These are phyloP conservation scores for Graphilbum sp. DNA, from an alignment of 2,329 filamentous ascomycete species.

Conservation along the genomic window DNA sequence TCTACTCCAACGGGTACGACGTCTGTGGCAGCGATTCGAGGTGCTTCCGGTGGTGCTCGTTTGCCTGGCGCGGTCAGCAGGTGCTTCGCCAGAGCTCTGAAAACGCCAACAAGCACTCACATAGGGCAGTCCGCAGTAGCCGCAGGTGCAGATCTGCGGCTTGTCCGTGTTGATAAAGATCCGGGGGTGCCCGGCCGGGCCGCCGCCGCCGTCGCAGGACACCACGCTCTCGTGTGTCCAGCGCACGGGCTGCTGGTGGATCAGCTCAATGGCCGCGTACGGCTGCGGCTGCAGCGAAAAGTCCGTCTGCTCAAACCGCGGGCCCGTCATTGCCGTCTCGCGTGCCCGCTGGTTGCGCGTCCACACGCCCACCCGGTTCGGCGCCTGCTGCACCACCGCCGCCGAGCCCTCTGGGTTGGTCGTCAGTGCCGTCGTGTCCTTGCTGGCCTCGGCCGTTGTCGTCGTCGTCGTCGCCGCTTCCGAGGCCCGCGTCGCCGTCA, in stretches of 20 bases:
- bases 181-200: constrained; percentile 73
- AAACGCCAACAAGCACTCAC: constrained; percentile 51
- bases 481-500: constrained; percentile 30
- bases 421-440: constrained; percentile 10
- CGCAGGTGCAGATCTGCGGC: constrained; percentile 74
- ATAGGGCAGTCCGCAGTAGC: constrained; percentile 85
- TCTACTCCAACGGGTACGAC: constrained; percentile 54
- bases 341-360: constrained; percentile 71
- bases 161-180: constrained; percentile 99
- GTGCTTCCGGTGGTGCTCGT: constrained; percentile 74
- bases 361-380: constrained; percentile 72
- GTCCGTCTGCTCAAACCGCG: constrained; percentile 93
- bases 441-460: constrained; percentile 23
- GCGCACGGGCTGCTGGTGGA: constrained; percentile 86
- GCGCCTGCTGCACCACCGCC: constrained; percentile 51
- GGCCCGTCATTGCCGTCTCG: constrained; percentile 74
- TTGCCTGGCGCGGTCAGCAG: constrained; percentile 42
- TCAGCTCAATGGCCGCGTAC: constrained; percentile 79
- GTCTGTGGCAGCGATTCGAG: constrained; percentile 69
- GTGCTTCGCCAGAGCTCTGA: too few species aligned
- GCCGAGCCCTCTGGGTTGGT: constrained; percentile 17
- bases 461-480: constrained; percentile 22
- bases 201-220: constrained; percentile 83
- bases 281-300: constrained; percentile 85
- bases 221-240: constrained; percentile 77